These are phyloP conservation scores for Microdochium bolleyi DNA, from an alignment of 2,329 filamentous ascomycete species.

Conservation along the genomic window DNA sequence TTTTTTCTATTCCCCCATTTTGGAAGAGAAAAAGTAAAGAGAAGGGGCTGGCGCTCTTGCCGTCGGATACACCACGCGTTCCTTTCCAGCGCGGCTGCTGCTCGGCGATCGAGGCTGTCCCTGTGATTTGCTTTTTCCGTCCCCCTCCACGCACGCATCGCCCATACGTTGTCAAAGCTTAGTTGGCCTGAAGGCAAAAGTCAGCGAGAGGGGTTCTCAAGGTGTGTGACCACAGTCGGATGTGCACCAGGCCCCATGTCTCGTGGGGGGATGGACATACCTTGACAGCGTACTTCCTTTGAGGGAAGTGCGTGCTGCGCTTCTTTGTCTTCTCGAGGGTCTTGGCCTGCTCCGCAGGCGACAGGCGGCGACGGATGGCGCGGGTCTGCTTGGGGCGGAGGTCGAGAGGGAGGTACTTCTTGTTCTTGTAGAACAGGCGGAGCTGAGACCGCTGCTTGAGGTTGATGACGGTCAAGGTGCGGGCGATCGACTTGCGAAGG, in stretches of 20 bases:
- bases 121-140: background rate
- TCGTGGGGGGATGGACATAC: no score
- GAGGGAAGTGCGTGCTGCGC: conserved; percentile 91
- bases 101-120: background rate
- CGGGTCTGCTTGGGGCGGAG: conserved; percentile 98
- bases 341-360: conserved; percentile 78
- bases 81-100: background rate
- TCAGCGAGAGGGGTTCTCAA: background rate
- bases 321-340: conserved; percentile 95
- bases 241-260: no score
- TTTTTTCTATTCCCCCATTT: background rate
- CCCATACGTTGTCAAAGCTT: background rate
- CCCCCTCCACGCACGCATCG: background rate
- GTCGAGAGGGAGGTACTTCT: conserved; percentile 98
- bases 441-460: conserved; percentile 98
- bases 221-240: background rate
- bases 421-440: conserved; percentile 99
- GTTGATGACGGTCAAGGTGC: conserved; percentile 99
- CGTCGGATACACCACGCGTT: background rate
- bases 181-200: background rate
- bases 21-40: background rate
- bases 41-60: background rate
- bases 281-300: conserved; percentile 99
- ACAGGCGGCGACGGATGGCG: conserved; percentile 92
- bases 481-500: conserved; percentile 98